Conservation (phyloP, 192 early-diverging fungal species). For the Umbelopsis isabellina region DNA sequence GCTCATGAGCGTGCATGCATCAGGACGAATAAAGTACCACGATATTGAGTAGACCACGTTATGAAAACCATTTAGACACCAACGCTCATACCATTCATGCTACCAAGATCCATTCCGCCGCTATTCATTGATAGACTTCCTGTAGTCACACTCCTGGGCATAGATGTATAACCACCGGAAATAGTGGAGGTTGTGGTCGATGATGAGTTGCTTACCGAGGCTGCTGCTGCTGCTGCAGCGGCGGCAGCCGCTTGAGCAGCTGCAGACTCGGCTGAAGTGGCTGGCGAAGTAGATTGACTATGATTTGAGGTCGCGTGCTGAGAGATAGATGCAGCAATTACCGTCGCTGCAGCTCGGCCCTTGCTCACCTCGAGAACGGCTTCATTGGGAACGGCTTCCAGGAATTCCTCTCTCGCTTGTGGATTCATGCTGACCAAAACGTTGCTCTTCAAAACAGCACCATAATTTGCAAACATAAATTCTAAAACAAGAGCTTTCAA, state of each 20-base stretch:
- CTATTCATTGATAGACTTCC: constrained; percentile 12
- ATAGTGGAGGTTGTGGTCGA: background rate
- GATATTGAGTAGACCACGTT: background rate
- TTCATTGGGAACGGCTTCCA: constrained; percentile 54
- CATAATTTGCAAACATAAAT: constrained; percentile 58
- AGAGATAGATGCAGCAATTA: background rate
- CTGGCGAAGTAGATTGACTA: constrained; percentile 13
- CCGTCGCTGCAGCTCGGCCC: background rate
- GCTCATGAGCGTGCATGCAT: background rate
- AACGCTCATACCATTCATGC: constrained; percentile 20
- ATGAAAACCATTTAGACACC: constrained; percentile 18
- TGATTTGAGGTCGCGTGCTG: background rate
- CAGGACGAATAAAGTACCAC: background rate
- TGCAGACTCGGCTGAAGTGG: constrained; percentile 2
- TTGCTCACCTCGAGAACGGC: constrained; percentile 46
- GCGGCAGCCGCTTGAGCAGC: constrained; percentile 4
- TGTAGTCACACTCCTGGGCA: constrained; percentile 5
- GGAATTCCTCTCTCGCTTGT: constrained; percentile 41
- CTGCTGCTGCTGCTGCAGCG: background rate
- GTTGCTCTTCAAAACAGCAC: constrained; percentile 54
- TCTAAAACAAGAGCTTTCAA: constrained; percentile 50
- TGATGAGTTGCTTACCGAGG: background rate
- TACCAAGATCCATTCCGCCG: constrained; percentile 19
- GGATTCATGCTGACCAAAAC: constrained; percentile 49
- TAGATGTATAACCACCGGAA: background rate